Percentiles rank a stretch among this genome's conserved stretches.
These are phyloP conservation scores for Pythium scleroteichum DNA, from an alignment of 352 stramenopile genomes.

Conservation along the genomic window DNA sequence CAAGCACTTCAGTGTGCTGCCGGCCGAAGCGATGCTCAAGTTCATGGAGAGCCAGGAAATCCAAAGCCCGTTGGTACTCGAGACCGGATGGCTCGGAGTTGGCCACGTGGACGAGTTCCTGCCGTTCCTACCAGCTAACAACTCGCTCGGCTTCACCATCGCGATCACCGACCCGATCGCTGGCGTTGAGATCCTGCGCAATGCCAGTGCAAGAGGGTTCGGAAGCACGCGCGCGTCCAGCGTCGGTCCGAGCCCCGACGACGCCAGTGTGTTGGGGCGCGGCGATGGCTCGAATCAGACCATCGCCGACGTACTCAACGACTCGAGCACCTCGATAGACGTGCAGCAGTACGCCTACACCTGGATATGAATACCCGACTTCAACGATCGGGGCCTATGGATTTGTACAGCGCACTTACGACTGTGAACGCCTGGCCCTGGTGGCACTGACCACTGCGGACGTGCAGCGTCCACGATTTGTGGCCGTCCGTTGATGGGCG, in stretches of 20 bases:
- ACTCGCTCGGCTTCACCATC: background rate
- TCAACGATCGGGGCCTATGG: too few species aligned
- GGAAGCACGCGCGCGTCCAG: constrained; percentile 6
- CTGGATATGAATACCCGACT: too few species aligned
- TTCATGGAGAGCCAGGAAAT: constrained; percentile 16
- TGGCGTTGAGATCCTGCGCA: constrained; percentile 1
- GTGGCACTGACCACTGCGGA: too few species aligned
- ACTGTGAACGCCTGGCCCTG: too few species aligned
- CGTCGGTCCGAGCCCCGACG: constrained; percentile 1
- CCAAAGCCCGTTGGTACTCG: constrained; percentile 10
- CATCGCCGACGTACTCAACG: constrained; percentile 10
- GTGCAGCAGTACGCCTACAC: constrained; percentile 11
- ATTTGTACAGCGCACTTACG: too few species aligned
- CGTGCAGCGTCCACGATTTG: constrained; percentile 62
- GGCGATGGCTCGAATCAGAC: background rate
- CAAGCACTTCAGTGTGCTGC: constrained; percentile 12
- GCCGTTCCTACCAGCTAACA: constrained; percentile 19
- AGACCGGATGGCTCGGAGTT: constrained; percentile 18
- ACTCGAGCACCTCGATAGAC: background rate
- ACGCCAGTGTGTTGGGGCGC: background rate
- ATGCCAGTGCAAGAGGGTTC: constrained; percentile 5
- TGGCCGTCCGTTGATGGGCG: too few species aligned
- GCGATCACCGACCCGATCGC: constrained; percentile 4
- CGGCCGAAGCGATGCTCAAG: constrained; percentile 10
- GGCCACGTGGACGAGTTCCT: constrained; percentile 22